Conservation (phyloP, 306 rosid genomes). For the Spatholobus suberectus region DNA sequence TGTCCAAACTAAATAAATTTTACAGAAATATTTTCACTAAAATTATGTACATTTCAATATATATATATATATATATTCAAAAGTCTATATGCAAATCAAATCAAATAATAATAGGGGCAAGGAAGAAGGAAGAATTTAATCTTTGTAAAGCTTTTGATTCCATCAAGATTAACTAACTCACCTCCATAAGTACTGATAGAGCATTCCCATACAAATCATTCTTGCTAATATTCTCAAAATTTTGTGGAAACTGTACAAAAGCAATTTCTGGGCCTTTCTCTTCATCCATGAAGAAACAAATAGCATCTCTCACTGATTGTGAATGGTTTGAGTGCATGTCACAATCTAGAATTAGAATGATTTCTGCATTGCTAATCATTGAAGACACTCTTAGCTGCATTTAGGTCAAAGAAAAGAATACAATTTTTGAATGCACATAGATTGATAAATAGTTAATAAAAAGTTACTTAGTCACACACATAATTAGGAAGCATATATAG, state of each 20-base stretch:
- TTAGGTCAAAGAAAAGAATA: neutral
- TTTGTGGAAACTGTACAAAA: conserved; percentile 71
- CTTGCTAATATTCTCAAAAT: conserved; percentile 48
- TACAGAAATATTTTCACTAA: neutral
- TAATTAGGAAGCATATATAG: neutral
- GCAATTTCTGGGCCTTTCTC: conserved; percentile 69
- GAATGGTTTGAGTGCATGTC: conserved; percentile 75
- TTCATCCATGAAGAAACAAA: conserved; percentile 84
- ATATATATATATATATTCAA: too few species aligned
- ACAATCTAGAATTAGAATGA: conserved; percentile 71
- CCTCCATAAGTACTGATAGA: conserved; percentile 33
- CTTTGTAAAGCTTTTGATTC: neutral
- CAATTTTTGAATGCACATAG: neutral
- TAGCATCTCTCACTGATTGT: conserved; percentile 66
- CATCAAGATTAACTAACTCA: conserved; percentile 28
- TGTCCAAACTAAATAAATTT: neutral
- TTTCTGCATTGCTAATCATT: conserved; percentile 66
- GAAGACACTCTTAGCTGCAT: conserved; percentile 81
- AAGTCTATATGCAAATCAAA: neutral
- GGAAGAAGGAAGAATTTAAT: neutral
- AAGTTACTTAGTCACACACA: neutral
- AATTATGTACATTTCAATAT: too few species aligned
- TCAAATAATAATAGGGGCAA: neutral
- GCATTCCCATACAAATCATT: conserved; percentile 54
- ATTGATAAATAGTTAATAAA: neutral